phyloP scores from a whole-genome alignment of 1,284 basidiomycete genomes.

The Cryptococcus hybrid region DNA sequence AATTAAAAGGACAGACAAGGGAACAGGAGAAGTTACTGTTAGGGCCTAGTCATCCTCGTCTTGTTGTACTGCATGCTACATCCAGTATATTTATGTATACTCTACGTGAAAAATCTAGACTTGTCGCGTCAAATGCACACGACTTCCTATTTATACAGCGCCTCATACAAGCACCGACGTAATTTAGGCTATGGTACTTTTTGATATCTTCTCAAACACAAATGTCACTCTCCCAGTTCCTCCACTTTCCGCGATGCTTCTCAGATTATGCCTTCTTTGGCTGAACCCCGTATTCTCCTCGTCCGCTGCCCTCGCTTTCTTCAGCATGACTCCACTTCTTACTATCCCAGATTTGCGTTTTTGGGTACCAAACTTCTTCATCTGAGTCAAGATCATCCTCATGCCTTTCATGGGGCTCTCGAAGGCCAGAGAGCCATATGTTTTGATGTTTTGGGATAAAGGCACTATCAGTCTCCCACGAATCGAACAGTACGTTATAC shows the following conservation, averaged over 20 bases:
- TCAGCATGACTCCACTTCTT: not conserved
- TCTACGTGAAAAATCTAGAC: too few species aligned
- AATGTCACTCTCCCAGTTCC: conserved; percentile 43
- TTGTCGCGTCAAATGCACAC: too few species aligned
- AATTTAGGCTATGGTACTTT: not conserved
- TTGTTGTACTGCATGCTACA: too few species aligned
- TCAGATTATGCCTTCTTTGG: conserved; percentile 34
- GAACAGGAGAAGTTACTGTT: too few species aligned
- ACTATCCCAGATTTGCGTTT: conserved; percentile 18
- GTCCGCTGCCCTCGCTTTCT: not conserved
- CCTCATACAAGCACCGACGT: too few species aligned
- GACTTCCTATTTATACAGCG: too few species aligned
- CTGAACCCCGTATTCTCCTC: not conserved
- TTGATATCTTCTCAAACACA: conserved; percentile 45
- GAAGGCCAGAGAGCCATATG: too few species aligned
- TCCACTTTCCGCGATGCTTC: conserved; percentile 23
- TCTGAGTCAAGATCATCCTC: conserved; percentile 4
- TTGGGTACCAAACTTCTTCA: conserved; percentile 8
- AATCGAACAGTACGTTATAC: conserved; percentile 32
- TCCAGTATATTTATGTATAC: too few species aligned
- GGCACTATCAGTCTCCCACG: conserved; percentile 11
- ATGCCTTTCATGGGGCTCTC: not conserved
- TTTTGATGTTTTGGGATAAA: conserved; percentile 3
- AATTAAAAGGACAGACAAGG: not conserved
- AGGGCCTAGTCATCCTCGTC: too few species aligned